Conservation (phyloP, 805 yeast genomes). For the Suhomyces sp. region DNA sequence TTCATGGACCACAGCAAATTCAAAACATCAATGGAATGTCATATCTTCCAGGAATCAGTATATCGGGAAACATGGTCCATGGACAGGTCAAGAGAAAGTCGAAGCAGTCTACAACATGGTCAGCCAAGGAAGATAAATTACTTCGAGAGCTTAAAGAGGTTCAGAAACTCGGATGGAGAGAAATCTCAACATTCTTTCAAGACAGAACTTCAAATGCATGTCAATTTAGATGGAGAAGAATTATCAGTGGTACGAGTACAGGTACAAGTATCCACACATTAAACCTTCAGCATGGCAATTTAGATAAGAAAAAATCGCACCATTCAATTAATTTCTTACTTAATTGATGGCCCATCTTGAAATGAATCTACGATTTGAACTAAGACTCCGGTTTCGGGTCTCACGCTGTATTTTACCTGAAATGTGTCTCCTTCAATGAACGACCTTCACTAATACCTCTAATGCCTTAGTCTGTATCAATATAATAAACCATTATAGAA, state of each 20-base stretch:
- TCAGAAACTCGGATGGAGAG: conserved; percentile 87
- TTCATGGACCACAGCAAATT: background rate
- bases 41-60: conserved; percentile 4
- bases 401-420: too few relatives aligned
- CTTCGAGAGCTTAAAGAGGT: conserved; percentile 77
- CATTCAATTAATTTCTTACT: conserved; percentile 30
- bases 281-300: background rate
- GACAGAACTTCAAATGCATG: conserved; percentile 74
- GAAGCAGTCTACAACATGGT: conserved; percentile 58
- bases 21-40: conserved; percentile 1
- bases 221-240: conserved; percentile 73
- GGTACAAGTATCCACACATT: conserved; percentile 7
- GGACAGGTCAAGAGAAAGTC: conserved; percentile 21
- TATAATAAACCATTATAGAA: too few relatives aligned
- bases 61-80: conserved; percentile 1
- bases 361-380: background rate
- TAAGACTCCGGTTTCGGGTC: too few relatives aligned
- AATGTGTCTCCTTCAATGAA: too few relatives aligned
- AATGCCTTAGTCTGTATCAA: too few relatives aligned
- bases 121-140: conserved; percentile 70
- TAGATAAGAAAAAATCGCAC: conserved; percentile 20
- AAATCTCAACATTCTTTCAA: conserved; percentile 73
- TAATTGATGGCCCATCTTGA: conserved; percentile 14
- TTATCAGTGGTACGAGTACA: conserved; percentile 36
- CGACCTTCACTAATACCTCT: too few relatives aligned